Base-by-base conservation (phyloP, 768 basidiomycete genomes). In the Coprinopsis sp. region DNA sequence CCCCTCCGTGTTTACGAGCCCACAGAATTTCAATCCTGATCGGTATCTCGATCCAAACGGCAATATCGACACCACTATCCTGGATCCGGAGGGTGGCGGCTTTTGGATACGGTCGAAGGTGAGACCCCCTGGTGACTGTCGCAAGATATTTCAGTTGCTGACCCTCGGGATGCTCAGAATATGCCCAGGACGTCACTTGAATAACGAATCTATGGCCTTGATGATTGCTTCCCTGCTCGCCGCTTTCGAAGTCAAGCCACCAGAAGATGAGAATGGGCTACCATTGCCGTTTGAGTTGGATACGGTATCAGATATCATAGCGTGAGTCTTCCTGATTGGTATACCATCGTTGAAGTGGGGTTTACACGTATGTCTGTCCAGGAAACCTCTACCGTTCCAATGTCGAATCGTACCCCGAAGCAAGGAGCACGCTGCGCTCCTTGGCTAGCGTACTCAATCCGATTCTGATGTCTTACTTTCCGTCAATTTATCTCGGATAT, bases 1-100 rank as follows among this genome's bases (percentile, higher is more conserved):
- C 49, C 60, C 61, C 3, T 39, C 52, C 10, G 48, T 58, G 1
- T 70, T 59, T 44, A 56, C 57, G 4, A 54, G 66, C 29, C 68
- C 70, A 1, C 51, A 61, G 2, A 49, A 41, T 1, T 70, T 69
- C 54, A 58, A 55, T 7, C 69, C 67, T 1, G 63, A 63, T 34
- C 58, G 63, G 8, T 66, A 55, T 42, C 25, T 50, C 2, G 47
- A 53, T n/a, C n/a, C n/a, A 25, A 49, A 52, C 40, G 57, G 50
- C 16, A 48, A 53, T 24, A 47, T 46, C n/a, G 37, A 53, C 40
- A 36, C 44, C 16, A 24, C 50, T 10, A 37, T 52, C 8, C 51
- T 46, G 12, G 49, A 53, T 23, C 33, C 40, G 18, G 31, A n/a
- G 25, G 3, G 36, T 37, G 7, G 42, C 51, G 5, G 50, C 52